Conservation (phyloP, 2,329 filamentous ascomycete genomes). For the Trichophyton simii region DNA sequence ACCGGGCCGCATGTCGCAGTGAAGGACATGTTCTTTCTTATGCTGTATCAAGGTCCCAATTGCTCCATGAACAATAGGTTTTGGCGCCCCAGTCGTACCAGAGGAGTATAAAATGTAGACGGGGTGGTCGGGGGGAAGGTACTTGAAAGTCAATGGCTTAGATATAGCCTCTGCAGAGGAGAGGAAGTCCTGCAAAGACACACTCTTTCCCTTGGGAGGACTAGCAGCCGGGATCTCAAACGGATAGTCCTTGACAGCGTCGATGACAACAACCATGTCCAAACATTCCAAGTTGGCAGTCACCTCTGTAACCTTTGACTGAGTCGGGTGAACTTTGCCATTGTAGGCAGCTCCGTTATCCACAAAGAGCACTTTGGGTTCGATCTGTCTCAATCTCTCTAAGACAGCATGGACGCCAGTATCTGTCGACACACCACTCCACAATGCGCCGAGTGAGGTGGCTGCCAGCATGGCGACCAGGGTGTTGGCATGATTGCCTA, state of each 20-base stretch:
- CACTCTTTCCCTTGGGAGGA: constrained; percentile 27
- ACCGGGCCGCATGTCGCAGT: constrained; percentile 61
- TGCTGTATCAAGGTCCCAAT: constrained; percentile 86
- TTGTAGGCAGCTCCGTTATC: constrained; percentile 88
- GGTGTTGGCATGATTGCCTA: constrained; percentile 81
- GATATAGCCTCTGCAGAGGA: constrained; percentile 26
- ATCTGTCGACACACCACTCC: constrained; percentile 88
- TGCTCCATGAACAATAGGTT: constrained; percentile 87
- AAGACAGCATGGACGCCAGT: constrained; percentile 84
- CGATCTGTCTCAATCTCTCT: constrained; percentile 74
- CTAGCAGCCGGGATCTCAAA: constrained; percentile 26
- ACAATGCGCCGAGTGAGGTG: constrained; percentile 71
- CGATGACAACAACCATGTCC: constrained; percentile 60
- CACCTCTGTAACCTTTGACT: constrained; percentile 67
- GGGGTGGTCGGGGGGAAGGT: constrained; percentile 72
- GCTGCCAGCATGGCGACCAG: constrained; percentile 79
- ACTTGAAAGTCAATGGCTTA: constrained; percentile 51
- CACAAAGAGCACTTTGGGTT: constrained; percentile 67
- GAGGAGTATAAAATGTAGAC: constrained; percentile 90
- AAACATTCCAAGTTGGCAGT: constrained; percentile 54
- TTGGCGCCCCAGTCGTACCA: constrained; percentile 76
- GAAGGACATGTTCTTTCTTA: constrained; percentile 88
- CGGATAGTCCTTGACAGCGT: constrained; percentile 42
- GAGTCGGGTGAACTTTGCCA: constrained; percentile 71
- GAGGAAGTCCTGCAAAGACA: constrained; percentile 36